Conservation (phyloP, 441 rosid genomes). For the Erysimum cheiri region DNA sequence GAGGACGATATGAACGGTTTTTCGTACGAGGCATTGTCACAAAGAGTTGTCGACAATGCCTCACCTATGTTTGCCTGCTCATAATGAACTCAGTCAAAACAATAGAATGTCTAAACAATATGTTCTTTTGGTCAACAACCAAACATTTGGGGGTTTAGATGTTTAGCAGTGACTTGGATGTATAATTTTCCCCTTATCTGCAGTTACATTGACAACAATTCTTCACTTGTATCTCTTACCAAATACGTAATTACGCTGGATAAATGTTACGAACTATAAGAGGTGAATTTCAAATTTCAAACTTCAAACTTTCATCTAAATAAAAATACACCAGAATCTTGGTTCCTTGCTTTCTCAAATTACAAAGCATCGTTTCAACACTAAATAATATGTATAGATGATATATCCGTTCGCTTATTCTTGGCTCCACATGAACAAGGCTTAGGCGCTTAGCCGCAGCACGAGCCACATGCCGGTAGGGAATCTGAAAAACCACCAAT, state of each 20-base stretch:
- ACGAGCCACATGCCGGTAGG: constrained; percentile 93
- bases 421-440: constrained; percentile 2
- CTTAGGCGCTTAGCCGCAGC: constrained; percentile 78
- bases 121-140: not conserved
- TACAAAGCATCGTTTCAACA: constrained; percentile 16
- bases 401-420: constrained; percentile 4
- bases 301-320: constrained; percentile 14
- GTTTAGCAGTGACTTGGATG: not conserved
- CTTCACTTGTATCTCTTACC: not conserved
- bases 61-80: no score
- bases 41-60: no score
- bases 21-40: no score
- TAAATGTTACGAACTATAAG: no score
- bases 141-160: not conserved
- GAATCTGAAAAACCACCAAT: constrained; percentile 57
- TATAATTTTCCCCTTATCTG: no score
- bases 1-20: no score
- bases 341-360: constrained; percentile 3
- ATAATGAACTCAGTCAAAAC: no score
- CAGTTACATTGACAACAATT: no score
- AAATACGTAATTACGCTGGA: no score
- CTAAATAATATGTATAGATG: constrained; percentile 11
- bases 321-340: constrained; percentile 17
- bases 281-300: not conserved
- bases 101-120: not conserved